These are phyloP conservation scores for Dentipellis fragilis DNA, from an alignment of 768 basidiomycete genomes.

Conservation along the genomic window DNA sequence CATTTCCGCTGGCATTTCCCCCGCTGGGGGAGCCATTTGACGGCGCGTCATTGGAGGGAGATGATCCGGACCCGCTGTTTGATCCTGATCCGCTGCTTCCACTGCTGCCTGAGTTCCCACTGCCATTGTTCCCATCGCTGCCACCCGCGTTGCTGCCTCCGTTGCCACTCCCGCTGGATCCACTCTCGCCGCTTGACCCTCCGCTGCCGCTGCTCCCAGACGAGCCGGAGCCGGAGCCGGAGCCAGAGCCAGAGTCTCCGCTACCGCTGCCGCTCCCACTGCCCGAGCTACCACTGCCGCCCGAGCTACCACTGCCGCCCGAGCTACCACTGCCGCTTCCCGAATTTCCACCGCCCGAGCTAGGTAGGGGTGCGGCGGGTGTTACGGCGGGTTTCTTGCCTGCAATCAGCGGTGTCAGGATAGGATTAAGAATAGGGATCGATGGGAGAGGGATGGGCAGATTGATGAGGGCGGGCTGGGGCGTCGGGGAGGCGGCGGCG, in stretches of 20 bases:
- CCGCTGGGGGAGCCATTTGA: not conserved
- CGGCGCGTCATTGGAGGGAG: too few species aligned
- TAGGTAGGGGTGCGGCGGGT: constrained; percentile 1
- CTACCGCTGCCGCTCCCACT: not conserved
- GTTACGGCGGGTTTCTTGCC: constrained; percentile 1
- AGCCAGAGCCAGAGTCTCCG: not conserved
- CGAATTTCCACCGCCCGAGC: too few species aligned
- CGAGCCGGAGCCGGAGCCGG: too few species aligned
- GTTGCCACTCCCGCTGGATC: not conserved
- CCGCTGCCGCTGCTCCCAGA: not conserved
- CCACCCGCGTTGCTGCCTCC: not conserved
- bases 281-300: not conserved
- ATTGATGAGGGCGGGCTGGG: not conserved
- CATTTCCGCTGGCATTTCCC: not conserved
- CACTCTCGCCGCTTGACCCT: not conserved
- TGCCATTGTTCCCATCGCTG: not conserved
- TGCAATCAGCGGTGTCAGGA: constrained; percentile 20
- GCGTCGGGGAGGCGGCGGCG: not conserved
- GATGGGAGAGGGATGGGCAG: constrained; percentile 1
- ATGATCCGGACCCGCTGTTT: not conserved
- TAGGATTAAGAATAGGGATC: constrained; percentile 21
- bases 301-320: not conserved
- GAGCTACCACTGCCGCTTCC: not conserved
- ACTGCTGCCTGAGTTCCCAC: not conserved
- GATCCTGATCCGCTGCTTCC: not conserved